Percentiles rank a stretch among this genome's conserved stretches.
These are phyloP conservation scores for Neurospora sublineolata DNA, from an alignment of 495 filamentous ascomycete species.

Conservation along the genomic window DNA sequence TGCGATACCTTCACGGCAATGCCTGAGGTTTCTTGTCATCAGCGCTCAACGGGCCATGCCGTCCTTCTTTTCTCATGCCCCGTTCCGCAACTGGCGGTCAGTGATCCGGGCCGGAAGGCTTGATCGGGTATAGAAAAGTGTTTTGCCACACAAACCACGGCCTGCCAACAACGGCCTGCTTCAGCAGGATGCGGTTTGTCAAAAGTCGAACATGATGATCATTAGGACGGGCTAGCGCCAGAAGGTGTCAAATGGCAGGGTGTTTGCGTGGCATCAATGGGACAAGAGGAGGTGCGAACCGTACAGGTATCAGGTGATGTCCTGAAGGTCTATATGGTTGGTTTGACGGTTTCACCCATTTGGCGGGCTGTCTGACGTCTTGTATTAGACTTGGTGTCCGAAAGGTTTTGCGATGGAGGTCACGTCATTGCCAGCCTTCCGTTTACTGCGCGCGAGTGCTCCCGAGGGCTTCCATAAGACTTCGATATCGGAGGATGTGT, in stretches of 20 bases:
- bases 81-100: conserved; percentile 12
- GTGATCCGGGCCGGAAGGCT: conserved; percentile 3
- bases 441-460: not conserved
- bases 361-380: not conserved
- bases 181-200: conserved; percentile 15
- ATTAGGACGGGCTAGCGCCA: conserved; percentile 12
- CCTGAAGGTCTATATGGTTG: not conserved
- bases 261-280: conserved; percentile 7
- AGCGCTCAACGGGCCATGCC: not conserved
- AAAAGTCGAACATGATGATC: conserved; percentile 10
- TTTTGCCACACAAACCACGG: not conserved
- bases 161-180: conserved; percentile 17
- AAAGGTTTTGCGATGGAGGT: not conserved
- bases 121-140: conserved; percentile 6
- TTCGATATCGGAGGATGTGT: not conserved
- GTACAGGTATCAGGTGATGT: conserved; percentile 9
- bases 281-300: not conserved
- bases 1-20: not conserved
- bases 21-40: not conserved
- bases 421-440: not conserved
- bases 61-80: not conserved
- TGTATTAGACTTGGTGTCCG: not conserved
- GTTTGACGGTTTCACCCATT: not conserved
- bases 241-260: not conserved
- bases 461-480: not conserved